These are phyloP conservation scores for Thermochaetoides dissita DNA, from an alignment of 2,329 filamentous ascomycete species.

Conservation along the genomic window DNA sequence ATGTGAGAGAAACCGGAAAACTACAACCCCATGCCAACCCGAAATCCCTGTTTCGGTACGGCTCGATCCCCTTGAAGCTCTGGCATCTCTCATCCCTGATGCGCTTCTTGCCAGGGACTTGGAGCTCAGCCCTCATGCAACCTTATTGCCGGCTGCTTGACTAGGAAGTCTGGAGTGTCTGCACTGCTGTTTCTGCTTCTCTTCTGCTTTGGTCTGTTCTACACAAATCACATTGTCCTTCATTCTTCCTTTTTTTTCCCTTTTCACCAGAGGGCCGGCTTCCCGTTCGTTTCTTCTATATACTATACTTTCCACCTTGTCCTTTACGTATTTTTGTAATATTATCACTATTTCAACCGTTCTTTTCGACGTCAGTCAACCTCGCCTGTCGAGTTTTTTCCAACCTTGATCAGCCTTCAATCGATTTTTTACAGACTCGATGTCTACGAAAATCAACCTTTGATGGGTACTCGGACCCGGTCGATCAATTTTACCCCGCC, in stretches of 20 bases:
- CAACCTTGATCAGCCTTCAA: no score
- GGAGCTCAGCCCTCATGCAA: slow-evolving; percentile 14
- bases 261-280: slow-evolving; percentile 16
- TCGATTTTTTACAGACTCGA: no score
- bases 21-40: slow-evolving; percentile 6
- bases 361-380: no score
- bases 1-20: slow-evolving; percentile 8
- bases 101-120: slow-evolving; percentile 9
- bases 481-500: no score
- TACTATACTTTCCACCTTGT: not conserved
- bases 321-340: slow-evolving; percentile 5
- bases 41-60: slow-evolving; percentile 6
- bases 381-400: no score
- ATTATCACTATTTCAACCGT: not conserved
- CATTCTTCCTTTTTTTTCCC: slow-evolving; percentile 8
- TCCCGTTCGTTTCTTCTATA: slow-evolving; percentile 11
- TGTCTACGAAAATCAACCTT: no score
- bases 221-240: slow-evolving; percentile 2
- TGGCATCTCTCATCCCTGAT: slow-evolving; percentile 11
- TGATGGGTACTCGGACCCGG: no score
- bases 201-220: slow-evolving; percentile 7
- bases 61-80: slow-evolving; percentile 3
- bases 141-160: slow-evolving; percentile 7
- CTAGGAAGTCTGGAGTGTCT: slow-evolving; percentile 4
- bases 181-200: slow-evolving; percentile 2